Evolutionary conservation across 176 grass and related monocot species (phyloP).

Genomic region (Oryza rufipogon): DNA sequence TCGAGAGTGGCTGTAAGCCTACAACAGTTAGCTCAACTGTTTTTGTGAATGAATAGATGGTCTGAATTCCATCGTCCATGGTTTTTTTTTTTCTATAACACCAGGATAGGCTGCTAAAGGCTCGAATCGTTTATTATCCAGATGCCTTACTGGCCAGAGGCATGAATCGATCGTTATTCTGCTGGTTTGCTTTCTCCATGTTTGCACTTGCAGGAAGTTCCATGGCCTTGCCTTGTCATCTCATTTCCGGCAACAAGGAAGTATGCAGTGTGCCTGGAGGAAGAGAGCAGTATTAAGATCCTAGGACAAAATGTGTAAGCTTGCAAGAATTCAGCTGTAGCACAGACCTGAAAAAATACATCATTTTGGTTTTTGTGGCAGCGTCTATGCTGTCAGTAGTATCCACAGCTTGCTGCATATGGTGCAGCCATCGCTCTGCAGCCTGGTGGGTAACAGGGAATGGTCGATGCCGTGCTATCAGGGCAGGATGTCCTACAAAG

Average conservation of each 20-base stretch:
- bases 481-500: conserved; percentile 79
- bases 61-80: neutral
- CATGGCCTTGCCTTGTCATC: conserved; percentile 75
- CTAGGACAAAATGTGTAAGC: neutral
- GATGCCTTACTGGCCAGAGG: neutral
- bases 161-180: conserved; percentile 20
- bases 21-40: neutral
- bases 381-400: conserved; percentile 66
- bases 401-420: conserved; percentile 89
- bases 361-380: conserved; percentile 83
- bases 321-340: neutral
- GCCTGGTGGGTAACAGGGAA: conserved; percentile 83
- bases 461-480: conserved; percentile 79
- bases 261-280: conserved; percentile 85
- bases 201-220: conserved; percentile 49
- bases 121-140: conserved; percentile 1
- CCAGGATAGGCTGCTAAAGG: neutral
- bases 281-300: conserved; percentile 1
- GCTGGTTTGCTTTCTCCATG: conserved; percentile 56
- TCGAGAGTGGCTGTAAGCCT: neutral
- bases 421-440: conserved; percentile 90
- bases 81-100: neutral
- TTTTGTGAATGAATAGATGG: neutral
- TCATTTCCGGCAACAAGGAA: conserved; percentile 88
- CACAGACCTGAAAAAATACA: conserved; percentile 79